phyloP scores from a whole-genome alignment of 352 stramenopile genomes.

The Aphanomyces euteiches region DNA sequence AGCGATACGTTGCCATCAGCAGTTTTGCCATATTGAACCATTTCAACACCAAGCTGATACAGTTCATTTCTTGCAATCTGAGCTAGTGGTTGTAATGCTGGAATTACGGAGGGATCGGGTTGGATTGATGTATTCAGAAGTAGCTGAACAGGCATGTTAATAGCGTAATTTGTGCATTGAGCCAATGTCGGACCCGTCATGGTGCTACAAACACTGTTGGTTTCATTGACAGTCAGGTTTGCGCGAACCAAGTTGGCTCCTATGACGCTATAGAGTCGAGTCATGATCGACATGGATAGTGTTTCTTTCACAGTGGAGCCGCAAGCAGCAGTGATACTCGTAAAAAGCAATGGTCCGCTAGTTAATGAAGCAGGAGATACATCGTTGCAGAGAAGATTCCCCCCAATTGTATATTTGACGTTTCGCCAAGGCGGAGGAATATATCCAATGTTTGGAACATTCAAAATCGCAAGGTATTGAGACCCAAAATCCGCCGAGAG shows the following conservation, averaged over 20 bases:
- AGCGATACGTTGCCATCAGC: too few species aligned
- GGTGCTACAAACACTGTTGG: too few species aligned
- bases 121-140: background rate
- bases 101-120: background rate
- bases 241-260: background rate
- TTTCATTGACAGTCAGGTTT: background rate
- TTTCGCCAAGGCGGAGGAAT: too few species aligned
- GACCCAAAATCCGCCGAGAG: too few species aligned
- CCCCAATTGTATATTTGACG: background rate
- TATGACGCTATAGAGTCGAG: background rate
- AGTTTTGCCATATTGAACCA: background rate
- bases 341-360: background rate
- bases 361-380: background rate
- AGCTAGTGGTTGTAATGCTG: background rate
- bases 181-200: too few species aligned
- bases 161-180: too few species aligned
- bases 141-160: too few species aligned
- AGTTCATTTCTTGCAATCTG: background rate
- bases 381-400: background rate
- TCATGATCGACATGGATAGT: background rate
- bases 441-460: too few species aligned
- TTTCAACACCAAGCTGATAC: background rate
- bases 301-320: background rate
- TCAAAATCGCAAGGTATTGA: too few species aligned
- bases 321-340: background rate